These are phyloP conservation scores for Naganishia randhawae DNA, from an alignment of 768 basidiomycete species.

Conservation along the genomic window DNA sequence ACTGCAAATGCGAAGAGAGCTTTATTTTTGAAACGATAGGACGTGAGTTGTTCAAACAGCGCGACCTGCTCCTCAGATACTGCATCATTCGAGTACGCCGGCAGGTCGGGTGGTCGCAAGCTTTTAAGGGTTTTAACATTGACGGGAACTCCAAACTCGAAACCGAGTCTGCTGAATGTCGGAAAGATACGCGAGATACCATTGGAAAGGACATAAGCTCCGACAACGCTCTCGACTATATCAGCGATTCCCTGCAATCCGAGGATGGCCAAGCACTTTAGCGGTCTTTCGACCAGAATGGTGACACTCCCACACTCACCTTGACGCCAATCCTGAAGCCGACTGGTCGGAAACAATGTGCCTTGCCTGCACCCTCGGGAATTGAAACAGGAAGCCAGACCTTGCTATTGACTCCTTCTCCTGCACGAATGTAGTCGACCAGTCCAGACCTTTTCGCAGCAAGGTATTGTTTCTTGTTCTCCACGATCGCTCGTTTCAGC, in stretches of 20 bases:
- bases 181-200: background rate
- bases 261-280: background rate
- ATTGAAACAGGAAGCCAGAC: background rate
- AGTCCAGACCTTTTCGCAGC: slow-evolving; percentile 9
- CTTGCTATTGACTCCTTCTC: background rate
- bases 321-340: slow-evolving; percentile 1
- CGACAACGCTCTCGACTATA: slow-evolving; percentile 7
- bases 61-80: background rate
- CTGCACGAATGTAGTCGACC: background rate
- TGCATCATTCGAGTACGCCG: too few species aligned
- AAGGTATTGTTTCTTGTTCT: background rate
- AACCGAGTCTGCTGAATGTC: background rate
- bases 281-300: background rate
- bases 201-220: background rate
- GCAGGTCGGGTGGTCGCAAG: background rate
- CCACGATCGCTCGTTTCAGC: background rate
- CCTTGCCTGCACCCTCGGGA: background rate
- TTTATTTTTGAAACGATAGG: background rate
- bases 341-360: background rate
- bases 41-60: background rate
- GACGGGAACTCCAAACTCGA: background rate
- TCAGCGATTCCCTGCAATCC: background rate
- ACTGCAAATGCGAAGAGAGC: background rate
- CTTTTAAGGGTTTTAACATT: background rate
- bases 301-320: background rate